Percentiles rank a stretch among this genome's conserved stretches.
phyloP scores from a whole-genome alignment of 495 filamentous ascomycete genomes.

The Lasiosphaeria miniovina region DNA sequence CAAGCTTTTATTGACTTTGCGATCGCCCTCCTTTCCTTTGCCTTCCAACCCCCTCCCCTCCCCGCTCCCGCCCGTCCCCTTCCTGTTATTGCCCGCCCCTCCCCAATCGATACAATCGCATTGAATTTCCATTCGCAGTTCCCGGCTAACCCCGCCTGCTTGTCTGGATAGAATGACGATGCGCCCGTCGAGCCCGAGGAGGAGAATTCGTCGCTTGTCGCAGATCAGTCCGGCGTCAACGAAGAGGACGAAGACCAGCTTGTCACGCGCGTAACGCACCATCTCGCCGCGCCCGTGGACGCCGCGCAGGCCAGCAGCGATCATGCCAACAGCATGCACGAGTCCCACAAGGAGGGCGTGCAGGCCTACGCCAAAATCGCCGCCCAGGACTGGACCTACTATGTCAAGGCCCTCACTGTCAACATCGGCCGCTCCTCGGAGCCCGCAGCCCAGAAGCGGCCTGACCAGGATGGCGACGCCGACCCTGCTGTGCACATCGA shows the following conservation, averaged over 20 bases:
- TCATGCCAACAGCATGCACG: constrained; percentile 67
- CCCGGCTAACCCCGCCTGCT: constrained; percentile 5
- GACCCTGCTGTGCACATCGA: constrained; percentile 73
- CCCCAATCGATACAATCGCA: not conserved
- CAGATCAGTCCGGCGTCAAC: constrained; percentile 48
- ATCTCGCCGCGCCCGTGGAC: constrained; percentile 55
- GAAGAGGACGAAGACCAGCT: constrained; percentile 58
- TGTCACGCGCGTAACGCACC: constrained; percentile 71
- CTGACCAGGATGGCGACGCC: constrained; percentile 31
- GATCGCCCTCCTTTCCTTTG: not conserved
- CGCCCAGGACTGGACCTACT: constrained; percentile 92
- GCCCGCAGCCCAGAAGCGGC: constrained; percentile 32
- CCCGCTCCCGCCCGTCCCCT: constrained; percentile 6
- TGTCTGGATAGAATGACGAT: constrained; percentile 18
- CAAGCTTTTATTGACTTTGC: constrained; percentile 5
- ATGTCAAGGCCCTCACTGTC: constrained; percentile 73
- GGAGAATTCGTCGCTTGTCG: constrained; percentile 39
- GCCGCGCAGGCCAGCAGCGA: constrained; percentile 68
- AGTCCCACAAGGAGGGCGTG: constrained; percentile 68
- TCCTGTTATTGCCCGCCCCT: not conserved
- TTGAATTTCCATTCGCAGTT: not conserved
- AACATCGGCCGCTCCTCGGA: constrained; percentile 83
- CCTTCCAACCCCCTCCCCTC: constrained; percentile 3
- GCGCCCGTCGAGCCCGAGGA: constrained; percentile 30
- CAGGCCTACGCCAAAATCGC: constrained; percentile 92